These are phyloP conservation scores for Paraconiothyrium sp. DNA, from an alignment of 2,329 filamentous ascomycete species.

Conservation along the genomic window DNA sequence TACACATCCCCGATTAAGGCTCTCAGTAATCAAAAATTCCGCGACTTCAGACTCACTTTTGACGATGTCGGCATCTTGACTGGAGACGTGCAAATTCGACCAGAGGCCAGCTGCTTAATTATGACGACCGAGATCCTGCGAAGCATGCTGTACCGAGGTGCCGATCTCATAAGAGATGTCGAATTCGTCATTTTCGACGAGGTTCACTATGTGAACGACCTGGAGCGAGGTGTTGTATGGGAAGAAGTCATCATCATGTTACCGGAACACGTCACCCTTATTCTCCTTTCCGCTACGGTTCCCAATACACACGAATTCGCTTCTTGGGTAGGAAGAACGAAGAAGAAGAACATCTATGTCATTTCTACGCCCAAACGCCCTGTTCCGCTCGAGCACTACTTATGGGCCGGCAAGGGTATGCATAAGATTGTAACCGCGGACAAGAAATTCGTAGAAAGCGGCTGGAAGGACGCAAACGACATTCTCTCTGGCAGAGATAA, in stretches of 20 bases:
- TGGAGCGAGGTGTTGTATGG: conserved; percentile 96
- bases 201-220: conserved; percentile 97
- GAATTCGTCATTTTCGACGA: conserved; percentile 99
- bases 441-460: conserved; percentile 89
- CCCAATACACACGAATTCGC: conserved; percentile 98
- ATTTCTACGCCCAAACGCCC: conserved; percentile 97
- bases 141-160: conserved; percentile 97
- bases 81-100: conserved; percentile 96
- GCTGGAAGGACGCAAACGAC: conserved; percentile 93
- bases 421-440: conserved; percentile 94
- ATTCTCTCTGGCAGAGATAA: conserved; percentile 85
- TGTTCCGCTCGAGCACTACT: conserved; percentile 92
- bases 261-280: conserved; percentile 94
- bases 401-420: conserved; percentile 94
- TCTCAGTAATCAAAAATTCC: conserved; percentile 97
- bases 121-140: conserved; percentile 99
- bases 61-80: conserved; percentile 97
- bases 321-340: conserved; percentile 96
- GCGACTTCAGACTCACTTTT: conserved; percentile 89
- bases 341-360: conserved; percentile 98
- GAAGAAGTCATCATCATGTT: conserved; percentile 99
- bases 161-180: conserved; percentile 94
- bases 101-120: conserved; percentile 96
- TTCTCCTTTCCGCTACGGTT: conserved; percentile 93
- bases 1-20: conserved; percentile 99